These are phyloP conservation scores for Sclerotinia glacialis DNA, from an alignment of 2,329 filamentous ascomycete genomes.

Conservation along the genomic window DNA sequence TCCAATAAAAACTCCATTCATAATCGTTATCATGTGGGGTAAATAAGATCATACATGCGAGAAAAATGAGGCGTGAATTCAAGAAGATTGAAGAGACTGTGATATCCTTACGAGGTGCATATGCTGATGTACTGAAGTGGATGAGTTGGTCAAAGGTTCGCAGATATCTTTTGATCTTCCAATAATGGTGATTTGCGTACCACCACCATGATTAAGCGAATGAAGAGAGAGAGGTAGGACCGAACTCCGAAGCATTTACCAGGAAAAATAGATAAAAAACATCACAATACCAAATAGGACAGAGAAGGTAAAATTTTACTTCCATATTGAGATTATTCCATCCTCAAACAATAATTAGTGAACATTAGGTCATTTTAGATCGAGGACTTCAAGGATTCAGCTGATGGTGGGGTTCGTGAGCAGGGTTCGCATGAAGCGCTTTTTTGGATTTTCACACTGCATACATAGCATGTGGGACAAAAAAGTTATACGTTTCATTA, in stretches of 20 bases:
- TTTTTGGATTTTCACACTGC: background rate
- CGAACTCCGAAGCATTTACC: too few species aligned
- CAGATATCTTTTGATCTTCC: background rate
- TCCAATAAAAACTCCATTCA: background rate
- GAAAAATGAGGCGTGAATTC: background rate
- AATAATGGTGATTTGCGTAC: background rate
- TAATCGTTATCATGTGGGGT: background rate
- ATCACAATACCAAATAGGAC: background rate
- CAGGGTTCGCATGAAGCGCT: conserved; percentile 13
- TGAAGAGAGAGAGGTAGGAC: background rate
- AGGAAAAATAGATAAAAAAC: too few species aligned
- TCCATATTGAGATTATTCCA: background rate
- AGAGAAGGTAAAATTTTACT: background rate
- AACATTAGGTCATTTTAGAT: background rate
- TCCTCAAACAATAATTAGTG: background rate
- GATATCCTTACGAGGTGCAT: background rate
- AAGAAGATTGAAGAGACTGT: background rate
- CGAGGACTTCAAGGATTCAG: background rate
- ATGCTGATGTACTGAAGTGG: background rate
- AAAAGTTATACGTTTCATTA: conserved; percentile 1
- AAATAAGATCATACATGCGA: background rate
- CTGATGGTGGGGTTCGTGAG: conserved; percentile 3
- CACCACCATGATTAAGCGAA: background rate
- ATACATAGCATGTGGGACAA: conserved; percentile 3
- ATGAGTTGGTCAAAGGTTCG: background rate